These are phyloP conservation scores for Kernera saxatilis DNA, from an alignment of 345 rosid genomes.

Conservation along the genomic window DNA sequence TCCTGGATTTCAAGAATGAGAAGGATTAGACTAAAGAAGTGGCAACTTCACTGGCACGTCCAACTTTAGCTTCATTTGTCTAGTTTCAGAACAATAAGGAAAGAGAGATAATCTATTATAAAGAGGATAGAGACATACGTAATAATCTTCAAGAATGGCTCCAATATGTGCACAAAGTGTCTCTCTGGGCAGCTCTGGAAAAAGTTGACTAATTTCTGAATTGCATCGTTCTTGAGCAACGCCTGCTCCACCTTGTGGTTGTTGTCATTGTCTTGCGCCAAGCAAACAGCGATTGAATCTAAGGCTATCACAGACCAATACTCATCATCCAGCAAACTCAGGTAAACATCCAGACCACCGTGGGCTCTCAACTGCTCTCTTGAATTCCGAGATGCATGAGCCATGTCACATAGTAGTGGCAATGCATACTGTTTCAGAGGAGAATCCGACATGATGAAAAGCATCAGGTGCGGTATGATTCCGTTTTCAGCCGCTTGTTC, in stretches of 20 bases:
- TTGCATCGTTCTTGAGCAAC: constrained; percentile 80
- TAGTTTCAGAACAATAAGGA: neutral
- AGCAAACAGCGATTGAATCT: constrained; percentile 94
- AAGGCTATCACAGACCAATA: constrained; percentile 90
- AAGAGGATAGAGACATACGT: constrained; percentile 46
- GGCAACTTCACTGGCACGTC: neutral
- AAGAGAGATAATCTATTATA: neutral
- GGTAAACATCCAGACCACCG: constrained; percentile 89
- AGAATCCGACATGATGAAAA: constrained; percentile 69
- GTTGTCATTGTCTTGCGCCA: constrained; percentile 96
- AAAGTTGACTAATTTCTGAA: constrained; percentile 80
- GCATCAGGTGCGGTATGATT: constrained; percentile 96
- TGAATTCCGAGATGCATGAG: constrained; percentile 96
- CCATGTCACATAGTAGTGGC: constrained; percentile 97
- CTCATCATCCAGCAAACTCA: constrained; percentile 86
- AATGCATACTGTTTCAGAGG: constrained; percentile 78
- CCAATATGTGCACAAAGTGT: constrained; percentile 93
- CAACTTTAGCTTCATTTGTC: neutral
- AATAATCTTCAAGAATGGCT: constrained; percentile 96
- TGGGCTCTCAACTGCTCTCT: constrained; percentile 97
- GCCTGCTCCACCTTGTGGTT: constrained; percentile 93
- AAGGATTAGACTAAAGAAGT: neutral
- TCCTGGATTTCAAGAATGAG: constrained; percentile 48
- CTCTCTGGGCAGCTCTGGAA: constrained; percentile 95
- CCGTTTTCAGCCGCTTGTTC: constrained; percentile 99